Evolutionary conservation across 192 early-diverging fungal genomes (phyloP).

Genomic region (Backusella tuberculispora): DNA sequence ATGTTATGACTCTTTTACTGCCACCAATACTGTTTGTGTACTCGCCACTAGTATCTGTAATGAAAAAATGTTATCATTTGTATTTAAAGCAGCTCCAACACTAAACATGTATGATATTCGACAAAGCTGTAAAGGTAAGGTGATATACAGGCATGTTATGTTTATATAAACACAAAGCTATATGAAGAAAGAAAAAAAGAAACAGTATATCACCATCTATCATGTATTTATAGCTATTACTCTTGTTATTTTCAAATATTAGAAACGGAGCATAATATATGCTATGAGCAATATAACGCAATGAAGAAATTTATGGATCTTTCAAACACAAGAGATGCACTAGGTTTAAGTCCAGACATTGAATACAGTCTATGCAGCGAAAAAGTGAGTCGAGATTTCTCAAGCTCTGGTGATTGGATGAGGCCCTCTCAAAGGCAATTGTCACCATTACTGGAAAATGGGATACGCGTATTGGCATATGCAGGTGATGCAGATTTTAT

Average conservation of each 20-base stretch:
- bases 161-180: not conserved
- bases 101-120: slow-evolving; percentile 92
- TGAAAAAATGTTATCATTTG: slow-evolving; percentile 67
- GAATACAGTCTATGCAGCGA: too few species aligned
- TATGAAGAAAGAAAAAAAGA: too few species aligned
- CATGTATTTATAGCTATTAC: too few species aligned
- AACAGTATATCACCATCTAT: too few species aligned
- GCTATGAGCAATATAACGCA: too few species aligned
- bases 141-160: not conserved
- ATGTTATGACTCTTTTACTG: slow-evolving; percentile 82
- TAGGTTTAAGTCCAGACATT: too few species aligned
- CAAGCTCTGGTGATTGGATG: too few species aligned
- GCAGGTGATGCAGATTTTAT: slow-evolving; percentile 83
- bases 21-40: slow-evolving; percentile 65
- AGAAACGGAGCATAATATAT: not conserved
- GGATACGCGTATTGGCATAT: slow-evolving; percentile 69
- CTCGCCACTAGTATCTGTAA: slow-evolving; percentile 86
- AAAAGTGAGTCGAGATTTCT: too few species aligned
- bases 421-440: too few species aligned
- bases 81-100: slow-evolving; percentile 62
- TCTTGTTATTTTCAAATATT: not conserved
- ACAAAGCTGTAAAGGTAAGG: slow-evolving; percentile 68
- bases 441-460: slow-evolving; percentile 51
- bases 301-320: too few species aligned
- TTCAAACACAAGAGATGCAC: too few species aligned